Evolutionary conservation across 2,329 filamentous ascomycete species (phyloP), one percentile per base, ranked within the genome.

Genomic region (Bipolaris zeicola): DNA sequence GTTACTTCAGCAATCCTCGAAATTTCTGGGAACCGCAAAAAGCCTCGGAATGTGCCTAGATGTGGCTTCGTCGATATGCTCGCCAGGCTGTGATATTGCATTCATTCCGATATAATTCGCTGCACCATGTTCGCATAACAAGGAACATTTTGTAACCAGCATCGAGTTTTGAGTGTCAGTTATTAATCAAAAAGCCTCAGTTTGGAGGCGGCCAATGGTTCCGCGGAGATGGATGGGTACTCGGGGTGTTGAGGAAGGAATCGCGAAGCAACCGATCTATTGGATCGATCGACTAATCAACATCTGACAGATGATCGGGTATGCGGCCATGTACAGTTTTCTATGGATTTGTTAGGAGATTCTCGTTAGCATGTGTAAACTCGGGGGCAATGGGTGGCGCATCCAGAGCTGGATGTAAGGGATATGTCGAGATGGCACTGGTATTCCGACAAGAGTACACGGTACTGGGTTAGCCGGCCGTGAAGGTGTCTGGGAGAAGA

Each of bases 391-490:
- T 33, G 14, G 28, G 11, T 18, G 16, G 31, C 7, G 26, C 37
- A 13, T 16, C 28, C 28, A 11, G 26, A 38, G 22, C 33, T 50
- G 24, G 24, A 22, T 42, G 7, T 50, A 50, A 5, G 16, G 38
- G 7, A 50, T 42, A 18, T 41, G 18, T 24, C 38, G 48, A 42
- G 24, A 34, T 5, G 16, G 13, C 18, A 34, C 47, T 22, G 38
- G 37, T 31, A 6, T 14, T 37, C 14, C 24, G 18, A 34, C 16
- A n/a, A 50, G 37, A 4, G 18, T 33, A n/a, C 18, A 28, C 13
- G 26, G 38, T 28, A 13, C 20, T 20, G 24, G 42, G 6, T 37
- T 48, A n/a, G 80, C 75, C 13, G 70, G 68, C 22, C 77, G 77
- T 61, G 73, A 73, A 26, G 54, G 45, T 16, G 55, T 46, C 1